Evolutionary conservation across 768 basidiomycete genomes (phyloP), one percentile per base, ranked within the genome.

Genomic region (Kwoniella botswanensis): DNA sequence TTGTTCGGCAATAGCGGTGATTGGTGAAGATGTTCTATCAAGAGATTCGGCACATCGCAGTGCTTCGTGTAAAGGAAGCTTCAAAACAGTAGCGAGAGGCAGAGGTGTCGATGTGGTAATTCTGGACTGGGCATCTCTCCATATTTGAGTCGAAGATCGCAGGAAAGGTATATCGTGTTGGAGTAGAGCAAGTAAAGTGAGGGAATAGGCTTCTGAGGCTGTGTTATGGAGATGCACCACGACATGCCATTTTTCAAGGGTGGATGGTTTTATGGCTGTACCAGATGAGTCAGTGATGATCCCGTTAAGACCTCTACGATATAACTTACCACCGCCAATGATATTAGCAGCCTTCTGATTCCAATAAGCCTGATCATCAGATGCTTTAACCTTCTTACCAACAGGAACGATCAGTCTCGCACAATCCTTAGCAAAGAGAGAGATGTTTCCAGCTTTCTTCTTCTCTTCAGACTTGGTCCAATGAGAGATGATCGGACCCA

Each of bases 1-100:
- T 46, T 82, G 80, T 65, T 83, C 77, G 18, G 81, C 78, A 15
- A 83, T 80, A 6, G 79, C 74, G 13, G 73, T 57, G 52, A 83
- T 75, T 18, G 82, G 82, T 0, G 67, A 65, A 1, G 66, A 57
- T 0, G 79, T 77, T 12, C 71, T 71, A 7, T 71, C 69, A 3
- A 77, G 53, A 2, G 70, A 63, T 0, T 72, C 46, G 11, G 77
- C 72, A 35, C 63, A 70, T 24, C 57, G 62, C 2, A 55, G 11
- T 15, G 73, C 81, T 53, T 83, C 80, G 4, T 66, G 42, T 18
- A 75, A 72, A 2, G 79, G 75, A 4, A 81, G 68, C 13, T 67
- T 72, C 18, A 79, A 67, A 13, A 82, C 77, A 41, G 71, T 71
- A 15, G 60, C 59, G 2, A 83, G 66, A 0, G 78, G 58, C 10